Evolutionary conservation across 805 yeast species (phyloP), one percentile per base, ranked within the genome.

Genomic region (Barnettozyma sp.): DNA sequence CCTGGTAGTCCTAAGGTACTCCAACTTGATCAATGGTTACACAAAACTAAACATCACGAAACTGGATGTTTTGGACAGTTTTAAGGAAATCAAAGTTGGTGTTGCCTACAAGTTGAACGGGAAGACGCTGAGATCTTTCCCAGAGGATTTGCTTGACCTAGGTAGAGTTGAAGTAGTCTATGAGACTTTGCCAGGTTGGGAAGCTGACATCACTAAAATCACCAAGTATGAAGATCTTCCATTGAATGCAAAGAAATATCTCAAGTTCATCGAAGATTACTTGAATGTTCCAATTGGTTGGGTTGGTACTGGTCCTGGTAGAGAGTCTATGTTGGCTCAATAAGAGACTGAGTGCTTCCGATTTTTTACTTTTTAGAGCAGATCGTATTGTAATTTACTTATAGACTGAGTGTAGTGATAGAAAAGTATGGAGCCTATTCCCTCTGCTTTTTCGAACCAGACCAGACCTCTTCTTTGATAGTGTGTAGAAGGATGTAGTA

Each of bases 291-390:
- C 94, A 38, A 73, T 92, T 45, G 82, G 82, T 60, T 92, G 97
- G 97, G 92, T 92, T 43, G 98, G 98, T 58, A 92, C 95, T 39
- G 98, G 98, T 44, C 97, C 98, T 45, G 95, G 86, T 36, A 83
- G 97, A 68, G 94, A 82, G 39, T 78, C 88, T 24, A 88, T 87
- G 96, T 71, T 87, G 50, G 77, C 75, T 49, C 80, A 76, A 59
- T 55, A 42, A 14, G 14, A 22, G 23, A 20, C 15, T 17, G 22
- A 6, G 30, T 17, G 4, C 18, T 17, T 27, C 14, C 12, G 19
- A 28, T 15, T 27, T 14, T 21, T 28, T 19, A 29, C 23, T 29
- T 29, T 24, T 29, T 29, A 16, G 7, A 9, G n/a, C n/a, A n/a
- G n/a, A n/a, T n/a, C n/a, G n/a, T n/a, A n/a, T n/a, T n/a, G n/a